These are phyloP conservation scores for Leishmania arabica DNA, from an alignment of 208 protist genomes.

Conservation along the genomic window DNA sequence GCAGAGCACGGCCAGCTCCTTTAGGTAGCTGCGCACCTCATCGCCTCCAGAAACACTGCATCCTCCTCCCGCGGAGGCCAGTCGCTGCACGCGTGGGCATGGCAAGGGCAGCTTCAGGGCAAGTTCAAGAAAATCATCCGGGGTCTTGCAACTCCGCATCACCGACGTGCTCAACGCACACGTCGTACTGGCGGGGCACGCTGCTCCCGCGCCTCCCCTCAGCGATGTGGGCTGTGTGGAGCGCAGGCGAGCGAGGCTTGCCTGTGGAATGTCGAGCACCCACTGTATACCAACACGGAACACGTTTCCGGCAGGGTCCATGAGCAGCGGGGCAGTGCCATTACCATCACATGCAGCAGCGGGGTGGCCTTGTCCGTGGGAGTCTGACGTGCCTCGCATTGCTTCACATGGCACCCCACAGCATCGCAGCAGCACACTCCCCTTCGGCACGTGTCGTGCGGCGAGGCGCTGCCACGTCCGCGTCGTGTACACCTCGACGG, in stretches of 20 bases:
- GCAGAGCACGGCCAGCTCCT: slow-evolving; percentile 36
- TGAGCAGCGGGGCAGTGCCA: slow-evolving; percentile 16
- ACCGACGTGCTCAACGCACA: slow-evolving; percentile 10
- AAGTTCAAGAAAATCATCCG: slow-evolving; percentile 46
- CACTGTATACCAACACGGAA: slow-evolving; percentile 11
- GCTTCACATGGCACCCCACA: slow-evolving; percentile 16
- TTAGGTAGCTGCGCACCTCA: slow-evolving; percentile 37
- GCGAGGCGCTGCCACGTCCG: slow-evolving; percentile 58
- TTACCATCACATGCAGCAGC: neutral
- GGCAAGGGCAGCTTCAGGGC: slow-evolving; percentile 43
- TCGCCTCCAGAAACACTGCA: slow-evolving; percentile 17
- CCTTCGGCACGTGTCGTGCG: slow-evolving; percentile 54
- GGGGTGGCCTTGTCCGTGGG: neutral
- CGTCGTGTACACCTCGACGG: slow-evolving; percentile 73
- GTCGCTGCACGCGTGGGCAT: slow-evolving; percentile 6
- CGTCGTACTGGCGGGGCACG: neutral
- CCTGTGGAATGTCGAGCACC: neutral
- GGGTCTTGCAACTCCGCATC: slow-evolving; percentile 34
- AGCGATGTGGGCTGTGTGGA: neutral
- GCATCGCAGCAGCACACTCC: slow-evolving; percentile 50
- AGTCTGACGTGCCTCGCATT: too few species aligned
- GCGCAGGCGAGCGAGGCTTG: neutral
- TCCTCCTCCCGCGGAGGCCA: neutral
- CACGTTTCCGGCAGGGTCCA: slow-evolving; percentile 27
- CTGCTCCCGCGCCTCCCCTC: neutral